Conservation (phyloP, 768 basidiomycete species). For the Psilocybe cubensis region DNA sequence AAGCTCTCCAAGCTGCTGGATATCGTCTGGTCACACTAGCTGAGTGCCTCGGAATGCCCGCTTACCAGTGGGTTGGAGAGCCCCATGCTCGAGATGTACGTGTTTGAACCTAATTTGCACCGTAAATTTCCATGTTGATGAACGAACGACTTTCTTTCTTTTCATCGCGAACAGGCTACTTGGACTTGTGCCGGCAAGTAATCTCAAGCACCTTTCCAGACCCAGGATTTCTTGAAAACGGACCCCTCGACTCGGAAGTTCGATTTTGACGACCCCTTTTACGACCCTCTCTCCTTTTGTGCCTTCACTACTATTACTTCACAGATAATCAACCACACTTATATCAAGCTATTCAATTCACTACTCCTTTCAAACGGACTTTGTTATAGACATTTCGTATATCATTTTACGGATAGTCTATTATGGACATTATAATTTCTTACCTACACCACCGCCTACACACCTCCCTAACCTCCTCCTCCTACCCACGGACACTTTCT, state of each 20-base stretch:
- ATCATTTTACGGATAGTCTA: not conserved
- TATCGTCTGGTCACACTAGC: constrained; percentile 45
- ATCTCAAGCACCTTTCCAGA: not conserved
- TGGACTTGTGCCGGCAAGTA: constrained; percentile 13
- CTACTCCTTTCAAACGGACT: not conserved
- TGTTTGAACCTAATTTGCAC: not conserved
- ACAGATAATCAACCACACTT: too few species aligned
- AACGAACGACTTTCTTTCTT: not conserved
- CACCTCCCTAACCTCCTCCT: too few species aligned
- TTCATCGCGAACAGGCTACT: constrained; percentile 3
- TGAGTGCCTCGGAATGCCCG: constrained; percentile 37
- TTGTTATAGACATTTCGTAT: not conserved
- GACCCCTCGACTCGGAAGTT: too few species aligned
- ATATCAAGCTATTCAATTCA: not conserved
- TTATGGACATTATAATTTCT: too few species aligned
- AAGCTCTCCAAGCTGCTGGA: constrained; percentile 32
- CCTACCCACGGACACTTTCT: too few species aligned
- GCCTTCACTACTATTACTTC: too few species aligned
- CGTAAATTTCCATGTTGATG: not conserved
- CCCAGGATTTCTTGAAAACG: not conserved
- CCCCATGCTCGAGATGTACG: constrained; percentile 30
- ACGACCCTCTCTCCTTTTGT: not conserved
- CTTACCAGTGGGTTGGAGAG: constrained; percentile 33
- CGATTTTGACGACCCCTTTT: not conserved
- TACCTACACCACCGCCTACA: too few species aligned